These are phyloP conservation scores for Chlamydomonas sp. DNA, from an alignment of 139 green algal genomes.

Conservation along the genomic window DNA sequence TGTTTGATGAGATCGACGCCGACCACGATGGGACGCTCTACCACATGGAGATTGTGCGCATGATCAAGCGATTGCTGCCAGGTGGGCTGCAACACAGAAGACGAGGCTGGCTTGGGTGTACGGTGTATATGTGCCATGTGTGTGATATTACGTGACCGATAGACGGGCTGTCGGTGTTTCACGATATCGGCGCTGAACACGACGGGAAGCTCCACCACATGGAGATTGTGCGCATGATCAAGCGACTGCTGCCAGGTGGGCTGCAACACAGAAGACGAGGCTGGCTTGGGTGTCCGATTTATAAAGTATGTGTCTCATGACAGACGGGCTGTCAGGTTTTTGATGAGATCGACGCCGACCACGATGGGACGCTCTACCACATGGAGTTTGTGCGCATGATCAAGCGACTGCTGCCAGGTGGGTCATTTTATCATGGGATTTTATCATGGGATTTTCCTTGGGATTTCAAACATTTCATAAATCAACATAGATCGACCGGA, in stretches of 20 bases:
- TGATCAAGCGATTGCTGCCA: constrained; percentile 28
- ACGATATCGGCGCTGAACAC: constrained; percentile 25
- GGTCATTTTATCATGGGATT: too few relatives aligned
- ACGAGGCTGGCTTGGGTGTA: too few relatives aligned
- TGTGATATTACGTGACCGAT: too few relatives aligned
- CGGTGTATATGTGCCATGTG: too few relatives aligned
- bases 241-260: constrained; percentile 29
- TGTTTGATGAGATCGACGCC: constrained; percentile 28
- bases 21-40: constrained; percentile 29
- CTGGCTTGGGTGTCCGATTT: too few relatives aligned
- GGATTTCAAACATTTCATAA: too few relatives aligned
- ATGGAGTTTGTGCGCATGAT: constrained; percentile 35
- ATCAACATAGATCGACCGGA: too few relatives aligned
- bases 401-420: constrained; percentile 26
- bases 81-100: too few relatives aligned
- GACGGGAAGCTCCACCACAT: constrained; percentile 32
- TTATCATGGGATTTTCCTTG: too few relatives aligned
- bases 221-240: constrained; percentile 31
- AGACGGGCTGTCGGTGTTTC: too few relatives aligned
- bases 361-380: constrained; percentile 29
- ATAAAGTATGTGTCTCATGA: too few relatives aligned
- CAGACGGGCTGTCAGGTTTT: constrained; percentile 31
- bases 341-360: constrained; percentile 25
- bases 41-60: constrained; percentile 31
- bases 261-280: too few relatives aligned